Base-by-base conservation (phyloP, 768 basidiomycete genomes). In the Kwoniella europaea region DNA sequence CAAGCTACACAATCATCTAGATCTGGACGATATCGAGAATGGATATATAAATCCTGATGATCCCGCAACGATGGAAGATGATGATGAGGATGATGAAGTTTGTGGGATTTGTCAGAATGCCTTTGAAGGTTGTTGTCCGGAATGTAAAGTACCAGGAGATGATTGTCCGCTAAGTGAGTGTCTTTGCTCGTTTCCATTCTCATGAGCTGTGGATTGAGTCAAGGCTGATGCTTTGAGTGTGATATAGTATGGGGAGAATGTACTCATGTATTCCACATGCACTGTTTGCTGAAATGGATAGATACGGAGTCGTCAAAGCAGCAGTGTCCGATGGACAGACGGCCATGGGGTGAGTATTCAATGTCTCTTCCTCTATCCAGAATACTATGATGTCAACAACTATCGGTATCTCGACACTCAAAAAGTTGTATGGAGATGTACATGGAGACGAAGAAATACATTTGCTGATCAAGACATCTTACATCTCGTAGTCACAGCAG, bases 261-360 rank as follows among this genome's bases (percentile, higher is more conserved):
- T 80, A 93, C 90, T 6, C 97, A 98, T 82, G 90, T 97, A 68
- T 99, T 98, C 80, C 97, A 99, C 82, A 94, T 98, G 93, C 96
- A 99, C 82, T 98, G 96, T 84, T 85, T 99, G 13, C 87, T 96
- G 73, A 97, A 98, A 83, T 99, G 97, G 97, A 89, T 98, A 70
- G 90, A 90, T 3, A 95, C 94, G 0, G 85, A 89, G 4, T 89
- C 92, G 15, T 94, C 92, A 44, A 98, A 98, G 82, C 90, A 91
- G 76, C 93, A 95, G 76, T 99, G 97, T 86, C 97, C 97, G n/a
- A 95, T 99, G 93, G 96, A 98, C 81, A 87, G 97, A 41, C 86
- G 93, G 76, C 86, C 90, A 2, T 99, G 96, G 96, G 90, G 94
- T 95, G 68, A n/a, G n/a, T n/a, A n/a, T n/a, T n/a, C n/a, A n/a